Conservation (phyloP, 202 grass and related monocot genomes). For the Thinopyrum obtusiflorum region DNA sequence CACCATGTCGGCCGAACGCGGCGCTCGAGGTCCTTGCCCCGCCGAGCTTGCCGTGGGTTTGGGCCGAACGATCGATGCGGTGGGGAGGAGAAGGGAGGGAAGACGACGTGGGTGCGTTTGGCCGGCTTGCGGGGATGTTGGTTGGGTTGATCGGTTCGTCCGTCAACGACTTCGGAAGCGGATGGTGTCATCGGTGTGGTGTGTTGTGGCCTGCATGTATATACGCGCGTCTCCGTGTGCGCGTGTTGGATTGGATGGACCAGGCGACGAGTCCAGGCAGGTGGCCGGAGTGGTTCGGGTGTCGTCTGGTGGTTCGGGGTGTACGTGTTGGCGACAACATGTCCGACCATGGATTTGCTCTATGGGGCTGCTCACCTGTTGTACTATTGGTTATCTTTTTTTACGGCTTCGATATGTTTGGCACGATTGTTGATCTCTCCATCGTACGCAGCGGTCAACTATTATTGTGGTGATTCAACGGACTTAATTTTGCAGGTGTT, state of each 20-base stretch:
- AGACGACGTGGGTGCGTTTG: neutral
- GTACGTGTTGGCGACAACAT: neutral
- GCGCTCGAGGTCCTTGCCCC: neutral
- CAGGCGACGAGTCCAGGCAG: neutral
- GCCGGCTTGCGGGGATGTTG: neutral
- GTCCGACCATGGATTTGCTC: neutral
- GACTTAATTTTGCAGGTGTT: no score
- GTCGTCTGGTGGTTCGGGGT: neutral
- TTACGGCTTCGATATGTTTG: no score
- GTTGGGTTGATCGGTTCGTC: conserved; percentile 10
- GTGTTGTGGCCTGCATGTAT: neutral
- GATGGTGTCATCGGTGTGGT: neutral
- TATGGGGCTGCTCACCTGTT: neutral
- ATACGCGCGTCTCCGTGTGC: neutral
- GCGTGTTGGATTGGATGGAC: neutral
- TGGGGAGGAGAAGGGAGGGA: neutral
- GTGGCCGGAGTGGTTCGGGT: neutral
- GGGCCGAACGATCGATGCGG: neutral
- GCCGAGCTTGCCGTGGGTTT: conserved; percentile 6
- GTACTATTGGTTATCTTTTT: neutral
- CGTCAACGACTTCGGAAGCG: neutral
- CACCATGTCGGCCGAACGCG: neutral
- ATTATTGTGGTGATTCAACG: no score
- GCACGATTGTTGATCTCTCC: no score
- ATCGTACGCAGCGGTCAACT: no score